phyloP scores from a whole-genome alignment of 2,329 filamentous ascomycete species.

The Venturia asperata region DNA sequence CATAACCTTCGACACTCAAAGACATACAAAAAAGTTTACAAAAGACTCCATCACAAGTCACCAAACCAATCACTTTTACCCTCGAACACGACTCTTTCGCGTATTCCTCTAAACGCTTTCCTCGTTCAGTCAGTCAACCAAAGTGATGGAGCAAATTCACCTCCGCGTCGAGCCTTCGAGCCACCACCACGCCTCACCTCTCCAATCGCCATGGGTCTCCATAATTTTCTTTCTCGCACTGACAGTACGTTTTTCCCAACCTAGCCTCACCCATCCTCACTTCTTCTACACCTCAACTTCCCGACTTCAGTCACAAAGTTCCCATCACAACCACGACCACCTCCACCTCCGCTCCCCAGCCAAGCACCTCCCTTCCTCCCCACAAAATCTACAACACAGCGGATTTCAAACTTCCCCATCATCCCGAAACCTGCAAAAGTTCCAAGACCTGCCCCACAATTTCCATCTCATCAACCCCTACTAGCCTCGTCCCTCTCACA shows the following conservation, averaged over 20 bases:
- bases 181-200: conserved; percentile 1
- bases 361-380: not conserved
- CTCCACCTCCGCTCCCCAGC: not conserved
- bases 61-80: not conserved
- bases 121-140: not conserved
- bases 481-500: not conserved
- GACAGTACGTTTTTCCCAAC: not conserved
- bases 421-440: not conserved
- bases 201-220: not conserved
- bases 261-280: too few species aligned
- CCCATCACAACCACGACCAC: not conserved
- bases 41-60: too few species aligned
- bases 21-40: too few species aligned
- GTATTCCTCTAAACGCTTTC: not conserved
- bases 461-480: not conserved
- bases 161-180: not conserved
- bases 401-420: too few species aligned
- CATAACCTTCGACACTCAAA: not conserved
- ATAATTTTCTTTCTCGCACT: conserved; percentile 1
- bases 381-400: not conserved
- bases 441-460: not conserved
- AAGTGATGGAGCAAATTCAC: conserved; percentile 3
- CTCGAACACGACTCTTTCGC: not conserved
- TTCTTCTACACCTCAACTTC: not conserved
- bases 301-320: not conserved